Evolutionary conservation across 2,329 filamentous ascomycete genomes (phyloP).

Genomic region (Fusarium sp.): DNA sequence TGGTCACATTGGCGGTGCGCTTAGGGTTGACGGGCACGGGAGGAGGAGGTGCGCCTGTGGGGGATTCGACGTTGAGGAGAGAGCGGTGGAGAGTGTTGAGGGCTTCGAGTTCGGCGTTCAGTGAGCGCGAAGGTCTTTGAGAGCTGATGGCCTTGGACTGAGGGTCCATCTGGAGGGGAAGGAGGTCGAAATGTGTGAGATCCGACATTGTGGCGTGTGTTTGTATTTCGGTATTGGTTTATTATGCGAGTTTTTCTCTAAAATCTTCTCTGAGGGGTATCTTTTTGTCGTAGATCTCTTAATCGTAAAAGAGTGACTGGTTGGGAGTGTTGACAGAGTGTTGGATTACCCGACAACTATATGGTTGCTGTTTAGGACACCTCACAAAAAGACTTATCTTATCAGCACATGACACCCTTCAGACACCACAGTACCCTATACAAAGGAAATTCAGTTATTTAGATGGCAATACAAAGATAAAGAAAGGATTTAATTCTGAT

Average conservation of each 20-base stretch:
- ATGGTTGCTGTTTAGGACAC: constrained; percentile 50
- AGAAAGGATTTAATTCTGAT: too few species aligned
- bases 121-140: constrained; percentile 61
- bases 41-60: constrained; percentile 80
- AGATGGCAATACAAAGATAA: neutral
- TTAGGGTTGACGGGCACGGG: constrained; percentile 94
- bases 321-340: constrained; percentile 28
- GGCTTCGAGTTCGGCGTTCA: constrained; percentile 74
- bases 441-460: neutral
- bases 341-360: constrained; percentile 5
- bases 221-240: neutral
- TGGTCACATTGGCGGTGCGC: constrained; percentile 86
- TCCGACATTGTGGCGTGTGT: constrained; percentile 63
- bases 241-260: neutral
- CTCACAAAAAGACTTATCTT: constrained; percentile 55
- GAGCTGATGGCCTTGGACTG: constrained; percentile 78
- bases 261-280: neutral
- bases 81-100: constrained; percentile 85
- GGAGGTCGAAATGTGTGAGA: constrained; percentile 81
- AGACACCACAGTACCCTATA: constrained; percentile 39
- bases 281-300: neutral
- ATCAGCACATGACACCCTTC: constrained; percentile 54
- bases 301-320: constrained; percentile 34
- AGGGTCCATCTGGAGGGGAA: constrained; percentile 86
- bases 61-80: constrained; percentile 68